Percentiles rank a stretch among this genome's conserved stretches.
These are phyloP conservation scores for Myriangium duriaei DNA, from an alignment of 2,329 filamentous ascomycete species.

Conservation along the genomic window DNA sequence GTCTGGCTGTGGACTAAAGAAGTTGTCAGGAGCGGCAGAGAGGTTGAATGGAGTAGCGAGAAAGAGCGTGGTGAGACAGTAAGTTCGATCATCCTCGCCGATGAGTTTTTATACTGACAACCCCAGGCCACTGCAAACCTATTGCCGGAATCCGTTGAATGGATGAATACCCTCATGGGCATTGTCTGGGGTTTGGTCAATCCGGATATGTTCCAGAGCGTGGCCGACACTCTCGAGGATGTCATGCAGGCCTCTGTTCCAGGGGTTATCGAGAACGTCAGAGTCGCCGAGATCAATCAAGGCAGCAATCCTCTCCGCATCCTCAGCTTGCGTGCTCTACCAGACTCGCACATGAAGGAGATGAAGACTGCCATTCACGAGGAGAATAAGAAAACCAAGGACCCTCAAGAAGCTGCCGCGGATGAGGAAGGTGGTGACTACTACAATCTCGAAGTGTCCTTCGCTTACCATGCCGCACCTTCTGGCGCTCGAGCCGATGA, in stretches of 20 bases:
- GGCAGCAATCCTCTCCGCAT: constrained; percentile 83
- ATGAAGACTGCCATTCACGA: constrained; percentile 70
- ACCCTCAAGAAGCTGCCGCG: constrained; percentile 75
- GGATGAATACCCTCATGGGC: constrained; percentile 82
- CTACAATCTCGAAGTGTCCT: constrained; percentile 82
- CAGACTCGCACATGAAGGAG: constrained; percentile 67
- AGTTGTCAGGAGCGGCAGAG: constrained; percentile 65
- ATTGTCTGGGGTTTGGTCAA: constrained; percentile 87
- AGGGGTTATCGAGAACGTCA: constrained; percentile 81
- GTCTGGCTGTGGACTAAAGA: constrained; percentile 88
- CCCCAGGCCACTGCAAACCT: constrained; percentile 65
- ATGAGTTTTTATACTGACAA: constrained; percentile 5
- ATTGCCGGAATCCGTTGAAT: constrained; percentile 79
- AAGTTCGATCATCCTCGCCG: constrained; percentile 17
- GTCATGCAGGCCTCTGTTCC: constrained; percentile 96
- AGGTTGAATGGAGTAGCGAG: constrained; percentile 80
- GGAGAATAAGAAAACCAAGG: constrained; percentile 67
- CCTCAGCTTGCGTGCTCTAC: constrained; percentile 72
- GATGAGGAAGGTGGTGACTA: constrained; percentile 84
- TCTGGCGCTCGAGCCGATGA: constrained; percentile 57
- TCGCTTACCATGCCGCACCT: constrained; percentile 83
- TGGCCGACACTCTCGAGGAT: constrained; percentile 89
- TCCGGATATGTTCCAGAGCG: constrained; percentile 82
- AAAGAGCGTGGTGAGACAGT: constrained; percentile 69
- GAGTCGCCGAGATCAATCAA: constrained; percentile 89